Percentiles rank a stretch among this genome's conserved stretches.
Evolutionary conservation across 2,329 filamentous ascomycete genomes (phyloP).

Genomic region (Furcasterigmium furcatum): DNA sequence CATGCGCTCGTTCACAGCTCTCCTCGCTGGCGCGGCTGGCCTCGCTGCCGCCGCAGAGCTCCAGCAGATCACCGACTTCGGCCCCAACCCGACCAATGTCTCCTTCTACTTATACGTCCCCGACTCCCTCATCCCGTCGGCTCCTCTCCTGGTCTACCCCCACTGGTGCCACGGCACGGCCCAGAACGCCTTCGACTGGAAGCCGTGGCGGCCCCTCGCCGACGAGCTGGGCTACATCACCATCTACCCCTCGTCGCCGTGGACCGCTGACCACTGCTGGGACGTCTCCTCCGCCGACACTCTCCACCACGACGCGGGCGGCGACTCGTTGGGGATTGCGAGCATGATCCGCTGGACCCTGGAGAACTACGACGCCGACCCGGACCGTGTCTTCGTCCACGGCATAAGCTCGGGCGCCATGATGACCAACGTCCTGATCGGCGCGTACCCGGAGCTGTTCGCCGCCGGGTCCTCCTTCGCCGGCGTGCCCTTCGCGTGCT

Average conservation of each 20-base stretch:
- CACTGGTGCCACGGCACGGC: slow-evolving; percentile 57
- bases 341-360: slow-evolving; percentile 52
- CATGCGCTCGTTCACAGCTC: too few relatives aligned
- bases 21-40: background rate
- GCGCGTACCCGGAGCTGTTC: slow-evolving; percentile 50
- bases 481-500: slow-evolving; percentile 38
- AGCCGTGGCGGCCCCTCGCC: slow-evolving; percentile 50
- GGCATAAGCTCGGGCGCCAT: slow-evolving; percentile 50
- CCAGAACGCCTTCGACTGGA: slow-evolving; percentile 41
- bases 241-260: slow-evolving; percentile 35
- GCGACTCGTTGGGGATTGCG: slow-evolving; percentile 47
- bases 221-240: slow-evolving; percentile 51
- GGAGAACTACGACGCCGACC: slow-evolving; percentile 39
- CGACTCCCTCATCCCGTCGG: slow-evolving; percentile 34
- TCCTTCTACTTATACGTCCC: slow-evolving; percentile 51
- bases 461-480: slow-evolving; percentile 44
- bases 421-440: slow-evolving; percentile 52
- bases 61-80: slow-evolving; percentile 19
- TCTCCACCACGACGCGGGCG: slow-evolving; percentile 45
- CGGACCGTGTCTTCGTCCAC: slow-evolving; percentile 45
- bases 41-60: slow-evolving; percentile 7
- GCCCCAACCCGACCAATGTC: slow-evolving; percentile 46
- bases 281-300: slow-evolving; percentile 50
- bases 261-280: slow-evolving; percentile 48
- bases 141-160: slow-evolving; percentile 51